Evolutionary conservation across 1,139 yeast species (phyloP).

Genomic region (Dujonia santamariae): DNA sequence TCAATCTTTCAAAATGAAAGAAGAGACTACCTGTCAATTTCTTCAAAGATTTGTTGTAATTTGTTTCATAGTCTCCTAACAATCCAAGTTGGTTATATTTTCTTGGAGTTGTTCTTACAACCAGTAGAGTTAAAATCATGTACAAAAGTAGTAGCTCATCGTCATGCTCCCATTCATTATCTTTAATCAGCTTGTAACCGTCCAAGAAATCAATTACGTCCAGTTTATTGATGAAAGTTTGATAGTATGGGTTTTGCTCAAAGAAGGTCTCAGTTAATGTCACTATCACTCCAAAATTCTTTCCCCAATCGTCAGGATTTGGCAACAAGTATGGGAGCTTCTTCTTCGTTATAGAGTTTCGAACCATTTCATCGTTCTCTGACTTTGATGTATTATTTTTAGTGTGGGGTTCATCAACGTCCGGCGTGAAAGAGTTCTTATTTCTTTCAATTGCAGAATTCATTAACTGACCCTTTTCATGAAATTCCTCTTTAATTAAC

Average conservation of each 20-base stretch:
- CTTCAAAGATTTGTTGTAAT: constrained; percentile 23
- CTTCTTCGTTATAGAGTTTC: constrained; percentile 27
- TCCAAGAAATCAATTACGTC: constrained; percentile 28
- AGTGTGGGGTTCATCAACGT: not conserved
- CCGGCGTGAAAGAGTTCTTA: constrained; percentile 3
- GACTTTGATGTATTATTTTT: not conserved
- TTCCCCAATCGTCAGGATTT: constrained; percentile 14
- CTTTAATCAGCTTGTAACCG: constrained; percentile 25
- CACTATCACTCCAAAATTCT: constrained; percentile 23
- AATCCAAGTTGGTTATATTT: constrained; percentile 27
- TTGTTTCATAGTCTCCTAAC: constrained; percentile 17
- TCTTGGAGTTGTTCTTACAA: constrained; percentile 38
- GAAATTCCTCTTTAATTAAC: constrained; percentile 3
- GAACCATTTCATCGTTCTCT: constrained; percentile 14
- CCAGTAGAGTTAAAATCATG: constrained; percentile 40
- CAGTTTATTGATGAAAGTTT: constrained; percentile 28
- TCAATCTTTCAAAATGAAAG: constrained; percentile 38
- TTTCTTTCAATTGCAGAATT: constrained; percentile 12
- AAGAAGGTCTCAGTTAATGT: constrained; percentile 34
- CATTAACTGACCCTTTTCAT: constrained; percentile 5
- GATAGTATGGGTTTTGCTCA: constrained; percentile 26
- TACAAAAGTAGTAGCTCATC: constrained; percentile 47
- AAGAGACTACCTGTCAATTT: constrained; percentile 29
- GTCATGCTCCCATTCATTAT: constrained; percentile 46
- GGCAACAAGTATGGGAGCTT: constrained; percentile 24